Base-by-base conservation (phyloP, 106 monocot genomes). In the Allium sativum region DNA sequence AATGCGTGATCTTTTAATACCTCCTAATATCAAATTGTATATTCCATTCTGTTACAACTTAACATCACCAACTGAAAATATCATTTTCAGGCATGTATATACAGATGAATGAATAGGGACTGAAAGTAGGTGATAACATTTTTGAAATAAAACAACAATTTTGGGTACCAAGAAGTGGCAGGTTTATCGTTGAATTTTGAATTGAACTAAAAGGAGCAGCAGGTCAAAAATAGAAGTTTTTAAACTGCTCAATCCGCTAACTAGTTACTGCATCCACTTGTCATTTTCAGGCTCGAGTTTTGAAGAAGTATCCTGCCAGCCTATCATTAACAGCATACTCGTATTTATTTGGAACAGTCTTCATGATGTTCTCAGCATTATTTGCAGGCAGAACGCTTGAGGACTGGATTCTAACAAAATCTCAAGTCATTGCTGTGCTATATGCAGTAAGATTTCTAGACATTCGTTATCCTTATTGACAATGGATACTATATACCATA, bases 391-490 rank as follows among this genome's bases (percentile, higher is more conserved):
- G 47, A 42, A 74, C 67, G 55, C 63, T 21, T 51, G 40, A 70
- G 47, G 85, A 90, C 48, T 90, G 90, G 90, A 59, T 31, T 9
- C 65, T 90, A 70, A 80, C 85, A 56, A 9, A 44, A 21, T 60
- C 90, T 17, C 79, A 82, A 59, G 70, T 82, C 9, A 56, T 90
- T 56, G 90, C 90, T 44, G 69, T 90, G 44, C 7, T 86, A 20
- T 90, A 90, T 86, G 79, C 82, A 58, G 90, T 90, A 73, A 78
- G n/a, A n/a, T n/a, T n/a, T n/a, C n/a, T n/a, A n/a, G n/a, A n/a
- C n/a, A n/a, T n/a, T n/a, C n/a, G n/a, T n/a, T n/a, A n/a, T n/a
- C n/a, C n/a, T n/a, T n/a, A n/a, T n/a, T n/a, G n/a, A n/a, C n/a
- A n/a, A n/a, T n/a, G n/a, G n/a, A n/a, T n/a, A n/a, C n/a, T n/a